A percentile compares a stretch with the other conserved stretches of the same genome.
Conservation (phyloP, 352 stramenopile species). For the Pythium periplocum region DNA sequence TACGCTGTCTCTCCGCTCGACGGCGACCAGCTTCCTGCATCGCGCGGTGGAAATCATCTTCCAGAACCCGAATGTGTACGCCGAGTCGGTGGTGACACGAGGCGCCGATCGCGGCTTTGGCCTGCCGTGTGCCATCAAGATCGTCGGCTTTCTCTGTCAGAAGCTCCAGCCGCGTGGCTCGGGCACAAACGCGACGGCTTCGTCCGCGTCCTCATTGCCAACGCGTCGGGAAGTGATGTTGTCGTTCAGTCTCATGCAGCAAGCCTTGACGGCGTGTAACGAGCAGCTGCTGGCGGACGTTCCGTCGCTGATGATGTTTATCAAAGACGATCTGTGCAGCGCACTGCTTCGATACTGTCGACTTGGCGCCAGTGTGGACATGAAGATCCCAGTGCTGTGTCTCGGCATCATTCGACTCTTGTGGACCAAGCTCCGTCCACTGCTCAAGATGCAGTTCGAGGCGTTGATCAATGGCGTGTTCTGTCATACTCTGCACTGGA, state of each 20-base stretch:
- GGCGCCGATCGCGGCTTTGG: constrained; percentile 38
- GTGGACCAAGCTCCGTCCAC: constrained; percentile 65
- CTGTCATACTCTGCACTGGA: constrained; percentile 64
- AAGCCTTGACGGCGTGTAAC: constrained; percentile 48
- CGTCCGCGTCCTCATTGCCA: neutral
- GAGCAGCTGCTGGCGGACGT: constrained; percentile 36
- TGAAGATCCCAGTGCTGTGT: constrained; percentile 51
- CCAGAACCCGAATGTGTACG: constrained; percentile 42
- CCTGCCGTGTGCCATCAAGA: constrained; percentile 72
- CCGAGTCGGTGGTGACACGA: constrained; percentile 11
- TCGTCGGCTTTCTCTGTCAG: constrained; percentile 74
- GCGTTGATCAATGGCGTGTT: constrained; percentile 70
- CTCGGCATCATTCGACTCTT: constrained; percentile 61
- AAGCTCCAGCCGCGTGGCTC: constrained; percentile 46
- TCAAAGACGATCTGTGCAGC: constrained; percentile 81
- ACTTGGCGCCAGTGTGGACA: constrained; percentile 49
- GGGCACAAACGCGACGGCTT: neutral
- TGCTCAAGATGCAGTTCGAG: constrained; percentile 81
- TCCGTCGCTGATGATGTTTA: constrained; percentile 72
- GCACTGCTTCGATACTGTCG: constrained; percentile 66
- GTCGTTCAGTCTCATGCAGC: constrained; percentile 62
- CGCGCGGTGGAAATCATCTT: constrained; percentile 68
- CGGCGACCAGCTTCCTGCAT: constrained; percentile 58
- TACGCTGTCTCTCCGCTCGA: constrained; percentile 51
- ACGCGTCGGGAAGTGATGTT: constrained; percentile 62